Evolutionary conservation across 495 filamentous ascomycete species (phyloP), one percentile per base, ranked within the genome.

Genomic region (Collariella sp.): DNA sequence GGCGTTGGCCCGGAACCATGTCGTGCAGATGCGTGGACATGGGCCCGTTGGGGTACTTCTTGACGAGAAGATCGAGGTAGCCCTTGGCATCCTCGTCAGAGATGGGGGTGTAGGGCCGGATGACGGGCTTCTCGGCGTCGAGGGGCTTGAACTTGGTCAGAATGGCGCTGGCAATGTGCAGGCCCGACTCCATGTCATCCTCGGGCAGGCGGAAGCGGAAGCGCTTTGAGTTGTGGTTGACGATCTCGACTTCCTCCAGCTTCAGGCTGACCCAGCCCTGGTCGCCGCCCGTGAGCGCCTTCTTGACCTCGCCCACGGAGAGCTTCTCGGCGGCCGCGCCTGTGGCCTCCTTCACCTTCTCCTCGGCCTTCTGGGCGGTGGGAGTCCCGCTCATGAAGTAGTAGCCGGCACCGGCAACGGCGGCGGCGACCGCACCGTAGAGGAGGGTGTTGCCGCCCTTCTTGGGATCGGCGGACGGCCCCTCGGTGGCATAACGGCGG

Each of bases 91-190:
- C 82, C 72, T 94, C 88, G 66, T 94, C 89, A 64, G 80, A 93
- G 57, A 83, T 78, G 22, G 93, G 93, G 10, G 93, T 98, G 74
- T 98, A 98, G 6, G 93, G 93, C 38, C 93, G 77, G 45, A 98
- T 78, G 9, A 87, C 82, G 41, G 85, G 80, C 78, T 98, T 97
- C 63, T 88, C 83, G 62, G 78, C 81, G 52, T 81, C 83, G 13
- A 75, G 78, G 12, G 85, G 81, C 68, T 94, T 85, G 76, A 82
- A 95, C 71, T 90, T 93, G 53, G 91, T 88, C 58, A 98, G 72
- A 46, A 98, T 67, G 43, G 89, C 88, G 69, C 87, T 95, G 46
- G 94, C 81, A 58, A 95, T 73, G 26, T 77, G 69, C 57, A 98
- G 69, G 48, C 93, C 93, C 52, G 84, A 87, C 42, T 94, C 83